Conservation (phyloP, 495 filamentous ascomycete species). For the Lophium mytilinum region DNA sequence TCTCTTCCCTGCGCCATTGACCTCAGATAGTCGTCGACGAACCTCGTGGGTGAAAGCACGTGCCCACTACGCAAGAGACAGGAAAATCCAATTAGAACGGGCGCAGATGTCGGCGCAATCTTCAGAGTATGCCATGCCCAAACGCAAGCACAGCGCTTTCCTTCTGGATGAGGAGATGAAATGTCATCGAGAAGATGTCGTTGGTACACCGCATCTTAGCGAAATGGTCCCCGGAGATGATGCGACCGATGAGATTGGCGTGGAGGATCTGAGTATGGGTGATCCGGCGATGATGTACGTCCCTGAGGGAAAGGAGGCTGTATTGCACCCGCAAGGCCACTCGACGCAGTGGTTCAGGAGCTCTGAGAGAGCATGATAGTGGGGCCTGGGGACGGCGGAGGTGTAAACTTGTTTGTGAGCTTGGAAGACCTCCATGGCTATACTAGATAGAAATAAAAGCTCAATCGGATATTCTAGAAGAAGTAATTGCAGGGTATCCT, state of each 20-base stretch:
- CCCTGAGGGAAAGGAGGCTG: too few relatives aligned
- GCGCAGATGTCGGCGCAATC: neutral
- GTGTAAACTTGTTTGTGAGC: too few relatives aligned
- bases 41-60: slow-evolving; percentile 12
- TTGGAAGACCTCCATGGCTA: too few relatives aligned
- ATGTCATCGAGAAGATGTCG: slow-evolving; percentile 9
- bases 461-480: too few relatives aligned
- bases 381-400: too few relatives aligned
- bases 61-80: slow-evolving; percentile 13
- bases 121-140: neutral
- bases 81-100: neutral
- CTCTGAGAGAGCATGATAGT: too few relatives aligned
- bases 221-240: slow-evolving; percentile 12
- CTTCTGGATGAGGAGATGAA: slow-evolving; percentile 18
- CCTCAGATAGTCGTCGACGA: slow-evolving; percentile 1
- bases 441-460: too few relatives aligned
- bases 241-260: neutral
- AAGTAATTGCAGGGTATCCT: too few relatives aligned
- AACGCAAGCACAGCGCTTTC: slow-evolving; percentile 22
- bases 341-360: too few relatives aligned
- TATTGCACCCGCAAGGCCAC: too few relatives aligned
- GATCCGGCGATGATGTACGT: neutral
- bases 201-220: slow-evolving; percentile 17
- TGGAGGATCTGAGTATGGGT: slow-evolving; percentile 13
- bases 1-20: neutral